Evolutionary conservation across 192 early-diverging fungal species (phyloP).

Genomic region (Rhizophagus sp.): DNA sequence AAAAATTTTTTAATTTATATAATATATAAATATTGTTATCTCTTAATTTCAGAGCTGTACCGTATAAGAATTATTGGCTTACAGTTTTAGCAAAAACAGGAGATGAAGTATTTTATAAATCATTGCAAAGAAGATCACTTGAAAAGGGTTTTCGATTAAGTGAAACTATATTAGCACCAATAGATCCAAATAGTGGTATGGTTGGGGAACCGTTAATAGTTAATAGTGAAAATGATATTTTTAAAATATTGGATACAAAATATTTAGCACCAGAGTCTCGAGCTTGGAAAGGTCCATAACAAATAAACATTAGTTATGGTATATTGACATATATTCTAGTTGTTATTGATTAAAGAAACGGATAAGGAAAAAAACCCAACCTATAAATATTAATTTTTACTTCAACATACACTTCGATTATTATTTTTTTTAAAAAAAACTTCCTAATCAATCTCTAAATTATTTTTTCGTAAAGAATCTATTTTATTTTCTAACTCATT

Average conservation of each 20-base stretch:
- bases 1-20: too few relatives aligned
- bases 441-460: neutral
- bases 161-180: conserved; percentile 14
- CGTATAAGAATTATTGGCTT: conserved; percentile 23
- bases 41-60: conserved; percentile 20
- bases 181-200: conserved; percentile 1
- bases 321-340: too few relatives aligned
- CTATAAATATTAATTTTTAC: too few relatives aligned
- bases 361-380: too few relatives aligned
- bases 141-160: conserved; percentile 1
- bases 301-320: neutral
- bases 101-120: conserved; percentile 17
- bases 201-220: neutral
- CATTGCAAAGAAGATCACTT: neutral
- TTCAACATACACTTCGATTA: too few relatives aligned
- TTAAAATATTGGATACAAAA: neutral
- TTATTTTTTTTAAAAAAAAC: too few relatives aligned
- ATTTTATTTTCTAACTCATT: conserved; percentile 4
- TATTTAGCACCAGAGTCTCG: neutral
- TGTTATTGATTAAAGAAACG: too few relatives aligned
- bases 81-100: conserved; percentile 24
- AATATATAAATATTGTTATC: neutral
- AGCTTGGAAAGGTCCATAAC: neutral
- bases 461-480: neutral
- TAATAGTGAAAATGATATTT: neutral